phyloP scores from a whole-genome alignment of 1,284 basidiomycete genomes.

The Puccinia brachypodii region DNA sequence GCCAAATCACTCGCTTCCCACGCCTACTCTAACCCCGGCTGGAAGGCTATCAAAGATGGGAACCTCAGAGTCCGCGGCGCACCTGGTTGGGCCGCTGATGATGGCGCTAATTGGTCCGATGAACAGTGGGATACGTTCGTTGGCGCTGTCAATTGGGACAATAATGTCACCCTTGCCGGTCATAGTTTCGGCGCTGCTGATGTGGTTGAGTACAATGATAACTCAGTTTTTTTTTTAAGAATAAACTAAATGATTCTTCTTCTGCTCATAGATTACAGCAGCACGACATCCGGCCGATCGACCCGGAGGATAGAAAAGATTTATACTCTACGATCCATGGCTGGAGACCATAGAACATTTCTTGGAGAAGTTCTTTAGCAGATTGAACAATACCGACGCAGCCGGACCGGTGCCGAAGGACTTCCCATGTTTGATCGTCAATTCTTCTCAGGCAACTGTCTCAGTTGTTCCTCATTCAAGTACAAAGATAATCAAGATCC shows the following conservation, averaged over 20 bases:
- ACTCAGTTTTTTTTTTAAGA: too few species aligned
- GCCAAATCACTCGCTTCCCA: slow-evolving; percentile 8
- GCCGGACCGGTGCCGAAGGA: background rate
- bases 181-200: slow-evolving; percentile 45
- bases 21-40: background rate
- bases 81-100: slow-evolving; percentile 36
- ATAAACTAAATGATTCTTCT: background rate
- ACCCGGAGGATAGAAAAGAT: slow-evolving; percentile 12
- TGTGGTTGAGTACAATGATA: slow-evolving; percentile 17
- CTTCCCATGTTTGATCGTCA: slow-evolving; percentile 31
- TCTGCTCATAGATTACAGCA: slow-evolving; percentile 29
- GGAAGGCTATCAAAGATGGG: slow-evolving; percentile 2
- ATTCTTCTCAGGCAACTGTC: too few species aligned
- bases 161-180: slow-evolving; percentile 31
- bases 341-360: slow-evolving; percentile 22
- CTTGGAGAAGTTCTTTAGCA: background rate
- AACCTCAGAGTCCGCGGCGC: slow-evolving; percentile 33
- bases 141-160: slow-evolving; percentile 23
- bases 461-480: too few species aligned
- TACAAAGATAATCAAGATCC: too few species aligned
- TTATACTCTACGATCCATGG: slow-evolving; percentile 43
- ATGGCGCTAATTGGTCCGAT: slow-evolving; percentile 30
- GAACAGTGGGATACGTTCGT: slow-evolving; percentile 32
- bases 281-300: slow-evolving; percentile 20
- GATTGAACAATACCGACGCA: background rate